Evolutionary conservation across 441 rosid species (phyloP), one percentile per base, ranked within the genome.

Genomic region (Viola pubescens): DNA sequence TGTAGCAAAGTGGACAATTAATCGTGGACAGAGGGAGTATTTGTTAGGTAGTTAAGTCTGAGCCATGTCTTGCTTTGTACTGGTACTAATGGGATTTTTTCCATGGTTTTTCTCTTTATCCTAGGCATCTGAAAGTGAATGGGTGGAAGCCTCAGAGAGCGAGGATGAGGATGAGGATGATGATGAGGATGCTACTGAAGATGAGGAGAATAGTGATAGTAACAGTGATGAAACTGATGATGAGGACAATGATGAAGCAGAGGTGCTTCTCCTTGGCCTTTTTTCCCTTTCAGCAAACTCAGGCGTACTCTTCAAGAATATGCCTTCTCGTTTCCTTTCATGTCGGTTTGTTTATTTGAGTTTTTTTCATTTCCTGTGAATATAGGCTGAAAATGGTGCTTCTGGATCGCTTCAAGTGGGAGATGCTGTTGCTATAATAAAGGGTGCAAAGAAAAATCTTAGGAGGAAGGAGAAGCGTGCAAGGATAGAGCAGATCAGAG

Each of bases 401-500:
- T 68, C 76, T 69, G 79, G 73, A 66, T 78, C 90, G 26, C 69
- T 82, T 66, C 70, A 85, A 60, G 79, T 82, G 55, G 95, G 91
- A 64, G 92, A 86, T 75, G 98, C 87, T 63, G 87, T 89, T 62
- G 96, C 96, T 62, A 77, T 92, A 67, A 84, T 92, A 69, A 89
- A 81, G 83, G 97, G 97, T n/a, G 78, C 77, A 70, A 87, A 89
- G 56, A 89, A 86, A 73, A 69, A 57, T 53, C 83, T 92, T 13
- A 67, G 92, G 40, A 84, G 97, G 77, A 92, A 92, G 73, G 97
- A 92, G 73, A 92, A 89, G 68, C 77, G 97, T 59, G 82, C 89
- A 57, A 86, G 98, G 74, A 89, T 92, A 66, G 96, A 87, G 79
- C 96, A 89, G 79, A 87, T 92, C 62, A 77, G 98, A 79, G 97